Evolutionary conservation across 2,329 filamentous ascomycete species (phyloP).

Genomic region (Talaromyces atroroseus): DNA sequence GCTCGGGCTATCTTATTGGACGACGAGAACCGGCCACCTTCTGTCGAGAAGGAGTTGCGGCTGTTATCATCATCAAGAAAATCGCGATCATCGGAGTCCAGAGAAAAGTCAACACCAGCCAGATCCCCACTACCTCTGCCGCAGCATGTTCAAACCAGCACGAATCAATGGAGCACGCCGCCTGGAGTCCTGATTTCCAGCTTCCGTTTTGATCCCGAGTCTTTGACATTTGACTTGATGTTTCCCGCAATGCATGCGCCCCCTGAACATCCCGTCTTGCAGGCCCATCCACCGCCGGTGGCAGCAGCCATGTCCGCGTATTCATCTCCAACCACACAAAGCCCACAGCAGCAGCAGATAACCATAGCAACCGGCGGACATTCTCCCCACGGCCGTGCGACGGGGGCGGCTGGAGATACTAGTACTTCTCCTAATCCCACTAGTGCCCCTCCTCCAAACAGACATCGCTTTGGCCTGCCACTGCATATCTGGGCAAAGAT

Average conservation of each 20-base stretch:
- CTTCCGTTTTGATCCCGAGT: constrained; percentile 5
- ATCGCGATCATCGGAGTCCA: not conserved
- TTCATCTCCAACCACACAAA: not conserved
- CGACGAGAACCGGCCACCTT: constrained; percentile 18
- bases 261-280: not conserved
- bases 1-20: constrained; percentile 28
- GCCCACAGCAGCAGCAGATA: not conserved
- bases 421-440: not conserved
- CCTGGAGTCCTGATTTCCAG: constrained; percentile 9
- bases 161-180: not conserved
- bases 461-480: constrained; percentile 24
- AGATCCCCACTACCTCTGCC: not conserved
- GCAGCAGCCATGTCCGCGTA: constrained; percentile 1
- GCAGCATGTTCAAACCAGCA: not conserved
- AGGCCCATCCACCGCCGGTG: not conserved
- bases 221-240: constrained; percentile 4
- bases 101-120: not conserved
- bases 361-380: not conserved
- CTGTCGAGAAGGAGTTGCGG: constrained; percentile 3
- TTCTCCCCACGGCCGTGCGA: not conserved
- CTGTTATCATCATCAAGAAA: not conserved
- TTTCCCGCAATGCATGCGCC: constrained; percentile 5
- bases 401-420: not conserved
- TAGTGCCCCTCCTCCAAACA: constrained; percentile 13
- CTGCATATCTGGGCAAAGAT: constrained; percentile 26